Percentiles rank a stretch among this genome's conserved stretches.
Evolutionary conservation across 768 basidiomycete genomes (phyloP).

Genomic region (Trametes elegans): DNA sequence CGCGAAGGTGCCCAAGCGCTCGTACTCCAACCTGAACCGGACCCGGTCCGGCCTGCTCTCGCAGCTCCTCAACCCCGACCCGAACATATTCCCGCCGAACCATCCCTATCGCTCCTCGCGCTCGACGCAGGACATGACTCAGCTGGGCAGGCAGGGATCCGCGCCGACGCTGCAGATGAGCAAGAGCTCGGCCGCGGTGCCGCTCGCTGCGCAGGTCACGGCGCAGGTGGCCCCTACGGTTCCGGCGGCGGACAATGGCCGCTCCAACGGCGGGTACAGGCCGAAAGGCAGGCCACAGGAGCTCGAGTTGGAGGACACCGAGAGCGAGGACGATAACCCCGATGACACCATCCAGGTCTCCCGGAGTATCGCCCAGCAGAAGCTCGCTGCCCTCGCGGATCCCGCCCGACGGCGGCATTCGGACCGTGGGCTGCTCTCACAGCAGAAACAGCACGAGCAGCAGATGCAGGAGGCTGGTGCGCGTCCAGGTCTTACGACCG

Average conservation of each 20-base stretch:
- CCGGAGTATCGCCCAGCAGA: conserved; percentile 67
- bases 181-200: conserved; percentile 59
- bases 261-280: conserved; percentile 46
- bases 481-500: conserved; percentile 31
- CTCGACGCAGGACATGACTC: conserved; percentile 47
- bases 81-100: conserved; percentile 51
- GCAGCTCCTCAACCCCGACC: conserved; percentile 72
- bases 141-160: conserved; percentile 21
- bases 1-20: conserved; percentile 64
- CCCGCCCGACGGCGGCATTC: conserved; percentile 39
- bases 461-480: conserved; percentile 13
- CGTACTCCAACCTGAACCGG: conserved; percentile 58
- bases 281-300: conserved; percentile 65
- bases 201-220: conserved; percentile 51
- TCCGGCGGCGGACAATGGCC: conserved; percentile 27
- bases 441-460: conserved; percentile 22
- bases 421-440: conserved; percentile 27
- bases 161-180: conserved; percentile 38
- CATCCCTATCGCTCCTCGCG: conserved; percentile 59
- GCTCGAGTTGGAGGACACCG: conserved; percentile 59
- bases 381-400: conserved; percentile 53
- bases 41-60: conserved; percentile 59
- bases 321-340: conserved; percentile 49
- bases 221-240: conserved; percentile 32
- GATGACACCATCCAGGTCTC: conserved; percentile 56